Evolutionary conservation across 805 yeast species (phyloP), one percentile per base, ranked within the genome.

Genomic region (Suhomyces emberorum): DNA sequence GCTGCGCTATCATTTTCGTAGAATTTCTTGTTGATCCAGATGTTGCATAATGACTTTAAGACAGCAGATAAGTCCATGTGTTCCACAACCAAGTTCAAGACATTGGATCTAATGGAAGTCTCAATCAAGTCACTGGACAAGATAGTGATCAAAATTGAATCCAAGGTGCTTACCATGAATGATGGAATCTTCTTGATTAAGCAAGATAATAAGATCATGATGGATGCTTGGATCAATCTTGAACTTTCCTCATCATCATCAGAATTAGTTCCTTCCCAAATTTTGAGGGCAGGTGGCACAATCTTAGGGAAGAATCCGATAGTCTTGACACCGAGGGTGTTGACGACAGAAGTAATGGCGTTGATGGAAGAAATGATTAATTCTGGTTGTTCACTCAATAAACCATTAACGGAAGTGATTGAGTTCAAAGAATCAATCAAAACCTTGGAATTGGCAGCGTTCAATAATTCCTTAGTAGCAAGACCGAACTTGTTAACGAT

Each of bases 261-360:
- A 23, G 16, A 16, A 9, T 30, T 43, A 10, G 72, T 63, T 7
- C 57, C 46, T 19, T 72, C 68, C 63, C 85, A 83, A 25, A 86
- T 71, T 18, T 66, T 63, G 37, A 88, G 69, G 8, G 85, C 68
- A 10, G 88, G 86, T 11, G 88, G 87, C 43, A 93, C 76, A 53
- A 89, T 81, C 58, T 81, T 82, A 21, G 97, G 87, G 70, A 88
- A 85, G 52, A 72, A 76, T 5, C 95, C 89, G 54, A 93, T 82
- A 44, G 82, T 72, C 53, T 88, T 85, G 14, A 95, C 89, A 35
- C 98, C 98, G 30, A 89, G 60, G 16, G 79, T 74, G 35, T 80
- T 77, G 37, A 87, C 75, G 38, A 88, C 64, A 46, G 80, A 78
- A 38, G 86, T 78, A 43, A 87, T 75, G 40, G 83, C 79, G 47